phyloP scores from a whole-genome alignment of 805 yeast genomes.

The Ogataea angusta region DNA sequence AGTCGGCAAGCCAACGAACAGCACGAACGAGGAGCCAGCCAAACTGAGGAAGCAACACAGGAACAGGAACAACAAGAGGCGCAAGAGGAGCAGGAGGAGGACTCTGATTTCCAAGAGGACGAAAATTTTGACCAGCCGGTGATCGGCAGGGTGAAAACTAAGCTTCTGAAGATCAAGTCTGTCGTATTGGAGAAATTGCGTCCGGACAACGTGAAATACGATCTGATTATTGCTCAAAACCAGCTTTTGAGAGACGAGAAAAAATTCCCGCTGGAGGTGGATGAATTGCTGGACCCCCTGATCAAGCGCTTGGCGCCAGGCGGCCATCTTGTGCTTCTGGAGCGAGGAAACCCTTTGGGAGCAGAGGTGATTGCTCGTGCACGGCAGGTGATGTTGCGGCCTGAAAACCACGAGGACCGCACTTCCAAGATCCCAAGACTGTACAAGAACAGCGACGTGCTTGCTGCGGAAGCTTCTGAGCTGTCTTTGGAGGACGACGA shows the following conservation, averaged over 20 bases:
- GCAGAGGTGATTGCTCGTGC: slow-evolving; percentile 88
- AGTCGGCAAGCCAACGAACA: slow-evolving; percentile 63
- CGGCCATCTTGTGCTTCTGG: slow-evolving; percentile 77
- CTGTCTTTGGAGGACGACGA: slow-evolving; percentile 28
- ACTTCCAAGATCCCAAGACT: slow-evolving; percentile 68
- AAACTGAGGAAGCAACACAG: background rate
- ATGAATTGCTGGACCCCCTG: slow-evolving; percentile 56
- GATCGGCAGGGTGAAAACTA: slow-evolving; percentile 55
- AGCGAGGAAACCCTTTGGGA: slow-evolving; percentile 87
- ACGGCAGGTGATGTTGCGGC: slow-evolving; percentile 84
- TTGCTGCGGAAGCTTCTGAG: slow-evolving; percentile 29
- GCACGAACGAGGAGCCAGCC: slow-evolving; percentile 17
- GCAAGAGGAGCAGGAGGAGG: slow-evolving; percentile 16
- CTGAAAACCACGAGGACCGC: slow-evolving; percentile 59
- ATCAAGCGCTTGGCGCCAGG: slow-evolving; percentile 65
- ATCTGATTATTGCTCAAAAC: slow-evolving; percentile 79
- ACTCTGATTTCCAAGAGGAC: too few relatives aligned
- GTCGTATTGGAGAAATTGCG: slow-evolving; percentile 48
- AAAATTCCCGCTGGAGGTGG: slow-evolving; percentile 71
- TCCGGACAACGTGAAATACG: slow-evolving; percentile 58
- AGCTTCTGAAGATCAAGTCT: slow-evolving; percentile 51
- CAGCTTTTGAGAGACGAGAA: slow-evolving; percentile 61
- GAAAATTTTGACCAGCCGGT: slow-evolving; percentile 24
- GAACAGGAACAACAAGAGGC: slow-evolving; percentile 32
- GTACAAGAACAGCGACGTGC: slow-evolving; percentile 47